Conservation (phyloP, 352 stramenopile species). For the Phytophthora aleatoria region DNA sequence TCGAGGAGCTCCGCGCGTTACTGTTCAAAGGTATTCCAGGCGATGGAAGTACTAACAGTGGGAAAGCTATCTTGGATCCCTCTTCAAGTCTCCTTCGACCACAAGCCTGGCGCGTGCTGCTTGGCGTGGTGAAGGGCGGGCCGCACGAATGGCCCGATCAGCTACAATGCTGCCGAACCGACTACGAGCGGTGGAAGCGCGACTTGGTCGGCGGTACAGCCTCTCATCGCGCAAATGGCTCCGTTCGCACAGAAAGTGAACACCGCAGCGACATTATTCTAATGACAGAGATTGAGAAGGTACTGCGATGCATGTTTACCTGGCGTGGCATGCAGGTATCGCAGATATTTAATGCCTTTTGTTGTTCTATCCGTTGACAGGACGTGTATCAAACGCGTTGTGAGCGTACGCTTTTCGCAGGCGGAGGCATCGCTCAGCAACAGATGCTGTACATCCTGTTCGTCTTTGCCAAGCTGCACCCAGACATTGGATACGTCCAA, state of each 20-base stretch:
- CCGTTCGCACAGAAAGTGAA: constrained; percentile 21
- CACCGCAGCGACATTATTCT: constrained; percentile 41
- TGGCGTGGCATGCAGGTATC: neutral
- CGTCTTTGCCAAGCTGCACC: constrained; percentile 77
- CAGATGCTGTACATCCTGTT: constrained; percentile 80
- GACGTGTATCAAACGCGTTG: constrained; percentile 69
- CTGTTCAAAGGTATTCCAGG: constrained; percentile 23
- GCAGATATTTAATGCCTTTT: neutral
- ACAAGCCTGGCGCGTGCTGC: constrained; percentile 45
- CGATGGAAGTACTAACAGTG: neutral
- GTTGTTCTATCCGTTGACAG: constrained; percentile 20
- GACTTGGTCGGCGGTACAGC: constrained; percentile 38
- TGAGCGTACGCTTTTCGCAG: constrained; percentile 52
- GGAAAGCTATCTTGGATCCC: neutral
- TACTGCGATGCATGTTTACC: constrained; percentile 10
- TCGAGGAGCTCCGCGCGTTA: constrained; percentile 31
- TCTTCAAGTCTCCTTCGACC: constrained; percentile 22
- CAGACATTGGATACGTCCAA: constrained; percentile 91
- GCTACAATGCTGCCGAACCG: constrained; percentile 20
- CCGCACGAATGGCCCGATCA: constrained; percentile 22
- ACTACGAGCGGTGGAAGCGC: constrained; percentile 44
- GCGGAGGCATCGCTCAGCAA: constrained; percentile 54
- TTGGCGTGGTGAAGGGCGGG: constrained; percentile 40
- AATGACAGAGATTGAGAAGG: constrained; percentile 72
- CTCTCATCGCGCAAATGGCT: constrained; percentile 15